Conservation (phyloP, 2,329 filamentous ascomycete species). For the Plectosphaerella sp. region DNA sequence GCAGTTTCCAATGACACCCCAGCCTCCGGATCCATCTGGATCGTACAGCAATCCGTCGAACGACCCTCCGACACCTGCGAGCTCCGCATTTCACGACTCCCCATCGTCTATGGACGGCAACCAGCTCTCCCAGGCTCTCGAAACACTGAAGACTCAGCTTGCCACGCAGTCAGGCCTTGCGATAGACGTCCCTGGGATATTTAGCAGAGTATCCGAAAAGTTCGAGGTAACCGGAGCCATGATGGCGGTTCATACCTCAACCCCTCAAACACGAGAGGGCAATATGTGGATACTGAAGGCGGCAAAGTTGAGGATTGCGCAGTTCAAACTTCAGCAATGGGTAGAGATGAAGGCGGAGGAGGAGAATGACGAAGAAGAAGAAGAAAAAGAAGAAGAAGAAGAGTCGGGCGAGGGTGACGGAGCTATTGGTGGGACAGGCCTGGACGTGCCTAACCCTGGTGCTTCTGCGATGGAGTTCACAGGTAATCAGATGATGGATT, state of each 20-base stretch:
- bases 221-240: conserved; percentile 38
- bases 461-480: no score
- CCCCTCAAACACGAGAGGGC: conserved; percentile 30
- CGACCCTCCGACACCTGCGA: background rate
- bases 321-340: conserved; percentile 41
- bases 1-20: background rate
- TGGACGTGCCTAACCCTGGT: no score
- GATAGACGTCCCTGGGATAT: conserved; percentile 38
- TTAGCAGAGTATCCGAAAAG: conserved; percentile 33
- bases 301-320: conserved; percentile 40
- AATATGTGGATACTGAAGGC: conserved; percentile 45
- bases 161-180: conserved; percentile 37
- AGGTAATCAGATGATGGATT: no score
- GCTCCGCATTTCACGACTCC: background rate
- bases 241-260: conserved; percentile 23
- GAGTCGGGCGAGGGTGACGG: conserved; percentile 12
- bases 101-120: background rate
- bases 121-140: conserved; percentile 32
- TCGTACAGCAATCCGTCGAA: background rate
- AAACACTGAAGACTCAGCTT: conserved; percentile 34
- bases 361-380: conserved; percentile 22
- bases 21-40: background rate
- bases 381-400: conserved; percentile 27
- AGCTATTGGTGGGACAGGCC: conserved; percentile 7
- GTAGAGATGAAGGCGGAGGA: conserved; percentile 34